Evolutionary conservation across 2,329 filamentous ascomycete species (phyloP).

Genomic region (Colletotrichum navitas): DNA sequence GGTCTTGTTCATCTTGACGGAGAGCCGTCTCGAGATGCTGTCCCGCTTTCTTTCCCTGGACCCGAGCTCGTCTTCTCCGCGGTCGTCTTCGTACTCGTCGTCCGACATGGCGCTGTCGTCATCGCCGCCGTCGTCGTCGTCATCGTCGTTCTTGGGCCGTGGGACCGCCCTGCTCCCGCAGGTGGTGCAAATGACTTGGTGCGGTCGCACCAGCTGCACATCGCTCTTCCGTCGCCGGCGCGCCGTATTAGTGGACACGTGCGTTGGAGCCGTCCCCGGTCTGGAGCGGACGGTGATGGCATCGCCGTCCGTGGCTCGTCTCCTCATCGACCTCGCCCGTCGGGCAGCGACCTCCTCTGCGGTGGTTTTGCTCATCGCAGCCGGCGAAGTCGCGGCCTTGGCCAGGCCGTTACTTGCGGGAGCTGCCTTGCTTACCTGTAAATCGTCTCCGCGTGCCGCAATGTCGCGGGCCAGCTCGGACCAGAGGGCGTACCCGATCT

Average conservation of each 20-base stretch:
- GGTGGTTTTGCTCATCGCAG: background rate
- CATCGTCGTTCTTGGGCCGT: background rate
- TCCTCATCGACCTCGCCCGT: slow-evolving; percentile 17
- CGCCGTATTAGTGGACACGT: background rate
- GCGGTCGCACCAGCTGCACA: background rate
- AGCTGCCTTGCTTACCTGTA: background rate
- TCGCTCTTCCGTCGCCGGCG: slow-evolving; percentile 14
- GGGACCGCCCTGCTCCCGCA: slow-evolving; percentile 24
- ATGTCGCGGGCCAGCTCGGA: background rate
- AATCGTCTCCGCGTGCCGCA: background rate
- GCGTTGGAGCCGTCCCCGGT: background rate
- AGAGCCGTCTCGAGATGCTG: slow-evolving; percentile 22
- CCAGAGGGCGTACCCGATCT: slow-evolving; percentile 22
- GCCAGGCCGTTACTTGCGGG: background rate
- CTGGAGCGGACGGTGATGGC: background rate
- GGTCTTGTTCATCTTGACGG: slow-evolving; percentile 22
- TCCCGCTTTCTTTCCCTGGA: background rate
- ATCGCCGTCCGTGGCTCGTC: slow-evolving; percentile 2
- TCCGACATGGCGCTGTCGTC: background rate
- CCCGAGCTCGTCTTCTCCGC: background rate
- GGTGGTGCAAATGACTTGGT: slow-evolving; percentile 20
- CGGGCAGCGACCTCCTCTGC: background rate
- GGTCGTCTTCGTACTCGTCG: background rate
- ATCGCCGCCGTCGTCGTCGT: background rate
- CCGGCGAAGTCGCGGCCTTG: background rate